Percentiles rank a stretch among this genome's conserved stretches.
Conservation (phyloP, 129 eudicot genomes). For the Tagetes patula region DNA sequence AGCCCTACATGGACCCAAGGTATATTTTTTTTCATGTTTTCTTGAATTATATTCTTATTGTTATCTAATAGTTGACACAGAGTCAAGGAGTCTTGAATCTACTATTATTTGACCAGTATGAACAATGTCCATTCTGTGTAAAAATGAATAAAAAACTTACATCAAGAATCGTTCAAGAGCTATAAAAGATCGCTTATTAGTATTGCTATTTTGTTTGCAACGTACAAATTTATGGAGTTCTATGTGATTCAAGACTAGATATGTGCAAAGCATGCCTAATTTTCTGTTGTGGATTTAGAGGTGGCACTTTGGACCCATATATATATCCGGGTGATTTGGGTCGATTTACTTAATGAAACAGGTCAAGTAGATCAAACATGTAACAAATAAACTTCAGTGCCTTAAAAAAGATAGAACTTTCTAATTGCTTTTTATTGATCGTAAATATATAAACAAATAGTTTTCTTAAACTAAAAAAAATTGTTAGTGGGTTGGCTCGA, state of each 20-base stretch:
- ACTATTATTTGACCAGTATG: slow-evolving; percentile 8
- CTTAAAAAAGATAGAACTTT: not conserved
- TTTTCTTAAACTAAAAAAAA: not conserved
- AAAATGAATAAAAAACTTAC: not conserved
- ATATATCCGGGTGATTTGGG: not conserved
- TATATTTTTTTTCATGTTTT: slow-evolving; percentile 27
- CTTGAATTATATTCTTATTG: not conserved
- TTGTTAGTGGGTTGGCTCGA: not conserved
- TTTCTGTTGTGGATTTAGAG: too few relatives aligned
- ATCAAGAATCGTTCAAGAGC: not conserved
- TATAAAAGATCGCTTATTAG: not conserved
- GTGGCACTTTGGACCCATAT: not conserved
- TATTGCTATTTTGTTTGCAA: not conserved
- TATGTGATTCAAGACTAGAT: slow-evolving; percentile 3
- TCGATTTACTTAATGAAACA: not conserved
- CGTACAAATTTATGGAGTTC: not conserved
- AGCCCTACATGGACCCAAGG: slow-evolving; percentile 89
- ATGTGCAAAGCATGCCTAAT: slow-evolving; percentile 14
- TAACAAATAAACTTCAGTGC: not conserved
- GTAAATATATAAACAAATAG: too few relatives aligned
- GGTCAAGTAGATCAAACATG: not conserved
- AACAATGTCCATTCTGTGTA: not conserved
- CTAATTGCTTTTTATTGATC: not conserved
- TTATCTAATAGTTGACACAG: slow-evolving; percentile 2
- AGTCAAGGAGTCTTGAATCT: not conserved